phyloP scores from a whole-genome alignment of 257 asterid species.

The Datura wrightii region DNA sequence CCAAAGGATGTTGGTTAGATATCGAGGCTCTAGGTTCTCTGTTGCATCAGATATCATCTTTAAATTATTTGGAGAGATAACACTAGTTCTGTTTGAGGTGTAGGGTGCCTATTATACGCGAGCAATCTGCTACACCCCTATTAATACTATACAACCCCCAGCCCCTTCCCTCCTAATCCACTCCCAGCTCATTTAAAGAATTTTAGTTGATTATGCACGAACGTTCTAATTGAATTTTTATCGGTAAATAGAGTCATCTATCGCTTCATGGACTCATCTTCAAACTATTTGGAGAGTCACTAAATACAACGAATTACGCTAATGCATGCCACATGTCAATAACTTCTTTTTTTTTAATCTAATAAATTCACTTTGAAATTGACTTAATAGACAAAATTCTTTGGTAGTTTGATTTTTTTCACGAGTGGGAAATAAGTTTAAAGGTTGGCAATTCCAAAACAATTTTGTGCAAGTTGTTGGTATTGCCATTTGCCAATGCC shows the following conservation, averaged over 20 bases:
- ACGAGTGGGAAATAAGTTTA: background rate
- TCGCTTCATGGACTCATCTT: background rate
- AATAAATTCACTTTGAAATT: background rate
- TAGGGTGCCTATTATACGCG: too few species aligned
- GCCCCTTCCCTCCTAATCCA: too few species aligned
- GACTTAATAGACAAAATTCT: background rate
- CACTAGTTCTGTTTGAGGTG: too few species aligned
- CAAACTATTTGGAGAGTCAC: background rate
- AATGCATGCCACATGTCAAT: background rate
- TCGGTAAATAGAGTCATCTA: too few species aligned
- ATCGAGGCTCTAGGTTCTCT: too few species aligned
- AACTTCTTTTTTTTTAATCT: background rate
- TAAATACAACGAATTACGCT: background rate
- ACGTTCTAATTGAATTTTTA: too few species aligned
- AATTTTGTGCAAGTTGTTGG: conserved; percentile 16
- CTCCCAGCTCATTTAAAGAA: too few species aligned
- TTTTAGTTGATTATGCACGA: too few species aligned
- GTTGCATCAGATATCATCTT: too few species aligned
- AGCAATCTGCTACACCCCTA: too few species aligned
- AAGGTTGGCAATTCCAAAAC: conserved; percentile 28
- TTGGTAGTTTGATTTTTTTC: background rate
- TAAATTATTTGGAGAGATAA: too few species aligned
- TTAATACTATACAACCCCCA: too few species aligned
- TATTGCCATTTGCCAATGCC: conserved; percentile 27
- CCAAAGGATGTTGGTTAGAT: background rate